phyloP scores from a whole-genome alignment of 495 filamentous ascomycete species.

The Penicillium desertorum region DNA sequence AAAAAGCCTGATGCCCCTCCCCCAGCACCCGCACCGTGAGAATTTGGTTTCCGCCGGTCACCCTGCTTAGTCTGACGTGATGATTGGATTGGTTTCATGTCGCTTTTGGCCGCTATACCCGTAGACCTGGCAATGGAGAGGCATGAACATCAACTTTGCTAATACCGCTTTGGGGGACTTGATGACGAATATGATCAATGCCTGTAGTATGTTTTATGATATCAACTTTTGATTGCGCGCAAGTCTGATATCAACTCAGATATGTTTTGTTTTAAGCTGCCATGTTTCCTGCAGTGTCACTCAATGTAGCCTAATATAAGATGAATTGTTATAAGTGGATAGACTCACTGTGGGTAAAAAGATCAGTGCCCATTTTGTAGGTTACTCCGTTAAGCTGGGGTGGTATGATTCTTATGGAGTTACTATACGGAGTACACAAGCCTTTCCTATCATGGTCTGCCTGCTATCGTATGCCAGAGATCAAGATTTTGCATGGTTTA shows the following conservation, averaged over 20 bases:
- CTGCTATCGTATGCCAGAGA: no score
- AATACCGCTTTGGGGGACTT: background rate
- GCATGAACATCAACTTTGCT: background rate
- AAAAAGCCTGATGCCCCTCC: conserved; percentile 37
- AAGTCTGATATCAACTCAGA: background rate
- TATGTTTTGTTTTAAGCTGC: background rate
- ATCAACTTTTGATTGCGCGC: background rate
- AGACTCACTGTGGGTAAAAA: no score
- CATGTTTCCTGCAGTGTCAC: background rate
- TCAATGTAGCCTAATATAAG: background rate
- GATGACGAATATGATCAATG: background rate
- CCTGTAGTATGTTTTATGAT: background rate
- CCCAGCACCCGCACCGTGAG: conserved; percentile 18
- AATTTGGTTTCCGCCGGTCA: background rate
- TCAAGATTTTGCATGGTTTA: no score
- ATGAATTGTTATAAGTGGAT: no score
- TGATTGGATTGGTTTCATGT: background rate
- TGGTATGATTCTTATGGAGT: no score
- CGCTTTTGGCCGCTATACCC: background rate
- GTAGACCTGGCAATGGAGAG: background rate
- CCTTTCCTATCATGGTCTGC: no score
- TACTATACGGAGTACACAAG: no score
- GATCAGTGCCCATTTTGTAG: no score
- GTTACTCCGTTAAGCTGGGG: no score
- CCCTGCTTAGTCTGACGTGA: background rate